Base-by-base conservation (phyloP, 1,139 yeast species). In the Saccharomycopsis hybrid region DNA sequence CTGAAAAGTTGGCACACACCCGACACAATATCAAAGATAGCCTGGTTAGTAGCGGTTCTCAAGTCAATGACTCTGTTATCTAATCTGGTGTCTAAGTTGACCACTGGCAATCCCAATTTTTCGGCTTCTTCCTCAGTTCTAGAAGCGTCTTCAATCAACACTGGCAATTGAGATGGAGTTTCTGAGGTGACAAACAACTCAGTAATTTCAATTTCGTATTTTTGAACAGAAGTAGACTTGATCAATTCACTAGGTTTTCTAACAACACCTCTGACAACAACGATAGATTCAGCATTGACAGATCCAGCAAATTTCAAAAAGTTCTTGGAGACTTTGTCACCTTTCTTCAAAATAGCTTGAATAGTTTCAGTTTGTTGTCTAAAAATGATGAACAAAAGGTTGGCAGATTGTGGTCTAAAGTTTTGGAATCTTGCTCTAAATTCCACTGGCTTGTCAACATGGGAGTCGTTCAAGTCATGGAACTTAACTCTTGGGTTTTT, bases 231-330 rank as follows among this genome's bases (percentile, higher is more conserved):
- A 51, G 97, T 94, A 48, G 95, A 83, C 66, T 85, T 88, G 66
- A 92, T 82, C 55, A 81, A 80, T 65, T 88, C 97, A 28, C 84
- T 90, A 48, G 94, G 89, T 62, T 88, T 88, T 60, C 71, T 79
- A 47, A 92, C 92, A 40, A 70, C 67, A 68, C 98, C 99, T 61
- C 84, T 82, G 33, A 92, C 96, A 53, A 92, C 71, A 25, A 92
- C 97, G 68, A 92, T 90, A 43, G 95, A 80, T 70, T 92, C 99
- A 62, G 87, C 75, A 65, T 80, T 85, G 65, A 92, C 77, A 43
- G 85, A 73, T 30, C 94, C 88, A 42, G 90, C 84, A 96, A 97
- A 92, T 70, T 92, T 92, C 58, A 90, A 95, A 94, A 94, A 86
- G 68, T 86, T 96, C 71, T 92, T 92, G 49, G 96, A 86, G 52